Percentiles rank a stretch among this genome's conserved stretches.
Evolutionary conservation across 345 rosid genomes (phyloP).

Genomic region (Mercurialis annua): DNA sequence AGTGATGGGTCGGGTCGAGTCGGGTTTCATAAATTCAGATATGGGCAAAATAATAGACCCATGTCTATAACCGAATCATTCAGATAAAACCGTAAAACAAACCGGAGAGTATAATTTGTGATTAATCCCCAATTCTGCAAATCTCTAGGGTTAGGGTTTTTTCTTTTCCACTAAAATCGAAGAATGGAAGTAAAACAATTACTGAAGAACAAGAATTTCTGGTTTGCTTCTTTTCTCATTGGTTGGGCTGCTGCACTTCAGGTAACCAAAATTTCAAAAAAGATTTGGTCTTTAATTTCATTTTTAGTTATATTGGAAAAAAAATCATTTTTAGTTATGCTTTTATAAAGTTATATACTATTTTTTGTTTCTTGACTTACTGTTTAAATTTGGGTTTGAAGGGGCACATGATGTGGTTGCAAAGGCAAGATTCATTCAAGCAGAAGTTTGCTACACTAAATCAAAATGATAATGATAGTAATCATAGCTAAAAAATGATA

Average conservation of each 20-base stretch:
- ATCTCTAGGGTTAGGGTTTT: constrained; percentile 29
- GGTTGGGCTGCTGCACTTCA: constrained; percentile 93
- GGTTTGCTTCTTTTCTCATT: constrained; percentile 74
- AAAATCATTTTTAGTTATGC: neutral
- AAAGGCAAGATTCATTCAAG: constrained; percentile 79
- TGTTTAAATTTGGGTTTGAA: constrained; percentile 28
- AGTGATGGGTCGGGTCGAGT: too few species aligned
- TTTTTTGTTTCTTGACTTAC: constrained; percentile 1
- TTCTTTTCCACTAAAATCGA: neutral
- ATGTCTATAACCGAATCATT: neutral
- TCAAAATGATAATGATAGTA: neutral
- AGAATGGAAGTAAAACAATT: constrained; percentile 42
- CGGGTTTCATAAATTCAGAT: too few species aligned
- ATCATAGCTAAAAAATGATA: neutral
- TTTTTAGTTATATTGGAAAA: too few species aligned
- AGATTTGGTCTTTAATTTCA: neutral
- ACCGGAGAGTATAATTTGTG: too few species aligned
- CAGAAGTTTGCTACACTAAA: constrained; percentile 50
- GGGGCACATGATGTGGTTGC: constrained; percentile 94
- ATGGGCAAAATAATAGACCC: neutral
- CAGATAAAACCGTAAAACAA: neutral
- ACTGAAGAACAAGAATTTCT: constrained; percentile 77
- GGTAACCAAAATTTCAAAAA: constrained; percentile 31
- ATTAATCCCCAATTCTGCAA: neutral
- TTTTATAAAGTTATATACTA: neutral